A percentile compares a stretch with the other conserved stretches of the same genome.
phyloP scores from a whole-genome alignment of 164 flowering plant genomes.

The Akebia trifoliata region DNA sequence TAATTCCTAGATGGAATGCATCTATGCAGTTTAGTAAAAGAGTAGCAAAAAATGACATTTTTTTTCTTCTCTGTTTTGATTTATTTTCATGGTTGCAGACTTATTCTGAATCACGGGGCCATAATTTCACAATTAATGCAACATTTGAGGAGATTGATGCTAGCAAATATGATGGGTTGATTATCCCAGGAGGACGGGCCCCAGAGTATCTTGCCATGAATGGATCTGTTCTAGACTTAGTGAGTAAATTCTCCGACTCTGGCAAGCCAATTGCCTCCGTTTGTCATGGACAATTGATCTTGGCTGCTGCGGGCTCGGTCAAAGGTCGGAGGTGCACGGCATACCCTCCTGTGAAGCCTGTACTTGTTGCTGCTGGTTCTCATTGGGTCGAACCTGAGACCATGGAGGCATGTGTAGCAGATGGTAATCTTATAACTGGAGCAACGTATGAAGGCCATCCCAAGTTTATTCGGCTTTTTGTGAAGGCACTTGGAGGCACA shows the following conservation, averaged over 20 bases:
- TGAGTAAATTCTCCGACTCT: conserved; percentile 39
- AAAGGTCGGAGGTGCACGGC: conserved; percentile 75
- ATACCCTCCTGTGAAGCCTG: conserved; percentile 61
- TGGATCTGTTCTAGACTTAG: conserved; percentile 57
- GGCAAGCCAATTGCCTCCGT: conserved; percentile 81
- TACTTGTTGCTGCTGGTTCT: conserved; percentile 73
- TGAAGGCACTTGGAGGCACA: conserved; percentile 80
- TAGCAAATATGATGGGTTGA: conserved; percentile 71
- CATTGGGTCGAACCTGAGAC: conserved; percentile 77
- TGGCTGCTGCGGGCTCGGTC: conserved; percentile 83
- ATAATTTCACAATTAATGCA: conserved; percentile 93
- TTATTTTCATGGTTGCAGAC: conserved; percentile 41
- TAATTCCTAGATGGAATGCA: not conserved
- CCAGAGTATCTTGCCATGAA: conserved; percentile 91
- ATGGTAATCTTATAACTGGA: conserved; percentile 77
- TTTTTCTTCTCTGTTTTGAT: not conserved
- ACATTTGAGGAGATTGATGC: conserved; percentile 73
- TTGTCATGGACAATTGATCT: conserved; percentile 87
- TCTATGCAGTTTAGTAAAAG: not conserved
- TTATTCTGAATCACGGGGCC: conserved; percentile 76
- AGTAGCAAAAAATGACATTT: not conserved
- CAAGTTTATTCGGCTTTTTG: conserved; percentile 59
- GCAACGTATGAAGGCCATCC: conserved; percentile 81
- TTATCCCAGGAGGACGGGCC: conserved; percentile 92
- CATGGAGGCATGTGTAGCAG: conserved; percentile 49